These are phyloP conservation scores for Pichiaceae sp. DNA, from an alignment of 1,139 yeast species.

Conservation along the genomic window DNA sequence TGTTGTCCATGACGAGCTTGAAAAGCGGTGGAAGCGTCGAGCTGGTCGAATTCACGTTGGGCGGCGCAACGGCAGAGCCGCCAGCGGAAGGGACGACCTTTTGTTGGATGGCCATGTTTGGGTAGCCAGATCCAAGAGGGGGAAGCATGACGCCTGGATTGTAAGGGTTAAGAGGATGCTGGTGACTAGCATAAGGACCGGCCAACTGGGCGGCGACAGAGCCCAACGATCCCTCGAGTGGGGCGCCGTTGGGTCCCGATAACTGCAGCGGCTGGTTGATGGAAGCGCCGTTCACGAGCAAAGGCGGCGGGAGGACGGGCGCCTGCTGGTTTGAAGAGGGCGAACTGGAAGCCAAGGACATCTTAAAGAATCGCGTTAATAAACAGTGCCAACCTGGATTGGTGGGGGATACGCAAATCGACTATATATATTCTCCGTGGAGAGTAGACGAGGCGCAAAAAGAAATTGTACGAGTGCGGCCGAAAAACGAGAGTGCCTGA, in stretches of 20 bases:
- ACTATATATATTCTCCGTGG: too few relatives aligned
- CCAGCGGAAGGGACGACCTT: too few relatives aligned
- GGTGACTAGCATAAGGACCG: not conserved
- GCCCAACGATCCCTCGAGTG: not conserved
- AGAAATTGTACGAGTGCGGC: too few relatives aligned
- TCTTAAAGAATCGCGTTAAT: too few relatives aligned
- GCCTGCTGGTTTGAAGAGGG: not conserved
- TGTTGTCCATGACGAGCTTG: constrained; percentile 17
- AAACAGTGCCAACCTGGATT: too few relatives aligned
- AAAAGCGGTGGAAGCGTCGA: constrained; percentile 18
- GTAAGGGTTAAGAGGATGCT: too few relatives aligned
- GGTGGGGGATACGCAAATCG: too few relatives aligned
- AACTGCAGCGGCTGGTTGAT: not conserved
- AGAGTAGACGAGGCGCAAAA: too few relatives aligned
- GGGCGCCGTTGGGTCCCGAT: not conserved
- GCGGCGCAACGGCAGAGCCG: too few relatives aligned
- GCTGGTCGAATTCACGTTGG: constrained; percentile 1
- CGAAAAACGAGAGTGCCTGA: too few relatives aligned
- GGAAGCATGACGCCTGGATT: constrained; percentile 1
- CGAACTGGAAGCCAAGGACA: not conserved
- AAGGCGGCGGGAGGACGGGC: not conserved
- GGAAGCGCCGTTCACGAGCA: not conserved
- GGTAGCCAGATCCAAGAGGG: constrained; percentile 1
- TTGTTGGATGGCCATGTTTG: too few relatives aligned
- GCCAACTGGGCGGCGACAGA: not conserved